A percentile compares a stretch with the other conserved stretches of the same genome.
These are phyloP conservation scores for Ballota nigra DNA, from an alignment of 257 asterid genomes.

Conservation along the genomic window DNA sequence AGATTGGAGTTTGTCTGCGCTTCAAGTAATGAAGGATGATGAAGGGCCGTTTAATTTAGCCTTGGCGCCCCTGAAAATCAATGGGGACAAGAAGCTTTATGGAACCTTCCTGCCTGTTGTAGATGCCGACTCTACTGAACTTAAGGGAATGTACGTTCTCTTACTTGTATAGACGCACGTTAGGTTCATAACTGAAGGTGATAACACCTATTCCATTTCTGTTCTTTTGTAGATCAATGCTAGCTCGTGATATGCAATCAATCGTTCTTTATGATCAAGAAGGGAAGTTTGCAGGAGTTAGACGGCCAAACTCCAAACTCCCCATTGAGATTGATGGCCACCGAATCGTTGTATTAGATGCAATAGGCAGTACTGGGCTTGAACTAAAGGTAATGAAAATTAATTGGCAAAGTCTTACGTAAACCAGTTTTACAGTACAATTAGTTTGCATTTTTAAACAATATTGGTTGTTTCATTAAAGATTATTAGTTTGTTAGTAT, in stretches of 20 bases:
- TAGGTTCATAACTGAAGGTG: not conserved
- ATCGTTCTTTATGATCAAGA: constrained; percentile 77
- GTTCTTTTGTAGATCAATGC: constrained; percentile 66
- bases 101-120: constrained; percentile 76
- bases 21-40: constrained; percentile 65
- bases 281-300: constrained; percentile 84
- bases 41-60: constrained; percentile 97
- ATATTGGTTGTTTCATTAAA: too few species aligned
- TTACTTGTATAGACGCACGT: not conserved
- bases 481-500: too few species aligned
- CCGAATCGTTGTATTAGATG: constrained; percentile 53
- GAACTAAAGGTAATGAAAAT: constrained; percentile 63
- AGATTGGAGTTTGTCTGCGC: constrained; percentile 76
- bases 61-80: constrained; percentile 76
- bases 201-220: constrained; percentile 3
- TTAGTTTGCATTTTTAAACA: too few species aligned
- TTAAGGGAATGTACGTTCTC: constrained; percentile 71
- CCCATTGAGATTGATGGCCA: constrained; percentile 76
- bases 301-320: constrained; percentile 78
- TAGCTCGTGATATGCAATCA: constrained; percentile 92
- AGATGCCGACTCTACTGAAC: constrained; percentile 51
- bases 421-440: too few species aligned
- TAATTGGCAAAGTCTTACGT: not conserved
- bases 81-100: constrained; percentile 88
- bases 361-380: constrained; percentile 78